Conservation (phyloP, 768 basidiomycete species). For the Tubosaeta sp. region DNA sequence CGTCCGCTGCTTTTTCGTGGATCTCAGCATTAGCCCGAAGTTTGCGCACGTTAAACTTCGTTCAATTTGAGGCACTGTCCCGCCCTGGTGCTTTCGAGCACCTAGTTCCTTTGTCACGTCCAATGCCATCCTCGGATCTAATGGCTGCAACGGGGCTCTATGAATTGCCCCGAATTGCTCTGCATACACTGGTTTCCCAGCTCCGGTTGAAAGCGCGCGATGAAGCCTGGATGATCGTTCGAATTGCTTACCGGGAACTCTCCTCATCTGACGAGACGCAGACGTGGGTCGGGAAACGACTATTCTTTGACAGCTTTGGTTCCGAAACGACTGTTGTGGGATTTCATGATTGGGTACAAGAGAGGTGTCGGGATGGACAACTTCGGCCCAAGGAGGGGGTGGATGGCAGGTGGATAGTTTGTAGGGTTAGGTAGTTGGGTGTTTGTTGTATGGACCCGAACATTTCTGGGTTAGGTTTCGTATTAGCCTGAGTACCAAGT, state of each 20-base stretch:
- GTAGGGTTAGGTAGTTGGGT: constrained; percentile 39
- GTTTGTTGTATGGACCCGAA: background rate
- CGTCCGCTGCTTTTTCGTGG: constrained; percentile 44
- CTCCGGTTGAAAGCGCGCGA: constrained; percentile 49
- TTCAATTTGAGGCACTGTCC: constrained; percentile 46
- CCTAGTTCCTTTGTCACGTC: constrained; percentile 13
- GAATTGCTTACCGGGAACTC: constrained; percentile 62
- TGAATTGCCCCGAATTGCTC: constrained; percentile 37
- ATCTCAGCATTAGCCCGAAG: constrained; percentile 46
- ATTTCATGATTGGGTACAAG: constrained; percentile 54
- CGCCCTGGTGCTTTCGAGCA: constrained; percentile 22
- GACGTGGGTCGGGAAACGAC: constrained; percentile 45
- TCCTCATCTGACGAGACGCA: constrained; percentile 35
- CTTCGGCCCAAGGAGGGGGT: constrained; percentile 54
- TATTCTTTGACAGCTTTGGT: constrained; percentile 41
- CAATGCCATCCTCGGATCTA: constrained; percentile 3
- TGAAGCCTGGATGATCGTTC: constrained; percentile 56
- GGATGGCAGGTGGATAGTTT: constrained; percentile 59
- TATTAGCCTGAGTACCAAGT: no score
- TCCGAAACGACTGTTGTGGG: constrained; percentile 24
- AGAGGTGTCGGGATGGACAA: constrained; percentile 40
- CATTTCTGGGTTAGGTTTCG: no score
- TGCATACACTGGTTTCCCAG: constrained; percentile 41
- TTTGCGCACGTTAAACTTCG: constrained; percentile 54
- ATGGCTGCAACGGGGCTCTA: background rate